Base-by-base conservation (phyloP, 768 basidiomycete species). In the Trichaptum fuscoviolaceum region DNA sequence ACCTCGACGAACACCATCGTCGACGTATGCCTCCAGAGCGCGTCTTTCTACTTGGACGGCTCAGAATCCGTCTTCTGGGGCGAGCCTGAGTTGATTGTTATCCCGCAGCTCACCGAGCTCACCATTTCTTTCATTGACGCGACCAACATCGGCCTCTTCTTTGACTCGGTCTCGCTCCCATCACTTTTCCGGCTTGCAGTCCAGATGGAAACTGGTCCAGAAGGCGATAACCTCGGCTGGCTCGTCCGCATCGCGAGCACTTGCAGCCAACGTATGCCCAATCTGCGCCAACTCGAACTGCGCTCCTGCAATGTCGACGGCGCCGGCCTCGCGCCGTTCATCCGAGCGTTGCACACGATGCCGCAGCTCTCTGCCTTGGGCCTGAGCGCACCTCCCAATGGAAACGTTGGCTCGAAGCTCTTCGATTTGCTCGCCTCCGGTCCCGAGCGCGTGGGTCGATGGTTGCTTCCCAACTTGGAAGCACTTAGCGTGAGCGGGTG, bases 271-370 rank as follows among this genome's bases (percentile, higher is more conserved):
- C 73, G 68, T 1, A 70, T 74, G 64, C 72, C 71, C 17, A 61
- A 67, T 18, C 68, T 76, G 7, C 72, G 71, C 59, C 66, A 72
- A 7, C 73, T 77, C 35, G 72, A 77, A 63, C 72, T 77, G 2
- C 72, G 74, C 24, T 69, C 73, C 15, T 76, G 73, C 68, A 71
- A 70, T 65, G 66, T 77, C 64, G 73, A 70, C 35, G 76, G 76
- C n/a, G 69, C 71, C 25, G 70, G 71, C 12, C 68, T 76, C n/a
- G 71, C 71, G 18, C 73, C 75, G 0, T 73, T 76, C 66, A 69
- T 76, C 5, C 71, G 73, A 12, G 74, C 71, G 27, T 68, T 76
- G 57, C 71, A 75, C 59, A 67, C 69, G 10, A 72, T 75, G 26
- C 71, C 74, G 4, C 70, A 72, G 58, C 71, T 76, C 66, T 73